Conservation (phyloP, 2,329 filamentous ascomycete species). For the Madurella fahalii region DNA sequence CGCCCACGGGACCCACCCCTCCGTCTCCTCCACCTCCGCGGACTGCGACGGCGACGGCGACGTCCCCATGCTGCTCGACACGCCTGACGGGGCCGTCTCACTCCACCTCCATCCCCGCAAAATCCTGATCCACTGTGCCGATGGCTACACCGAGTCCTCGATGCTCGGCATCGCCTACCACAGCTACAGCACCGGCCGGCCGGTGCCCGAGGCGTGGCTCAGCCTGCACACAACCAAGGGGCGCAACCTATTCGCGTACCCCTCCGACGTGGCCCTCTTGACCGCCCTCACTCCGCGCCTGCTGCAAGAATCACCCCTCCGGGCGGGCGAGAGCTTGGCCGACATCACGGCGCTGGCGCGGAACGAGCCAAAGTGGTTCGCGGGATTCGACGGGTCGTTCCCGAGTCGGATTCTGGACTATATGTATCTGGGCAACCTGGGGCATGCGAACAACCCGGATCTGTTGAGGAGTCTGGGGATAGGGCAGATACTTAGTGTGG, state of each 20-base stretch:
- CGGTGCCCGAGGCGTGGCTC: slow-evolving; percentile 83
- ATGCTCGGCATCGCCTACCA: slow-evolving; percentile 86
- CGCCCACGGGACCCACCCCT: slow-evolving; percentile 58
- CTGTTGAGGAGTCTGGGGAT: slow-evolving; percentile 78
- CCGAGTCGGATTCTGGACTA: slow-evolving; percentile 87
- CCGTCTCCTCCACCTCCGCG: slow-evolving; percentile 29
- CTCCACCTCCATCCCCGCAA: slow-evolving; percentile 48
- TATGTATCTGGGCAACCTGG: slow-evolving; percentile 92
- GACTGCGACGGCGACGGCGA: slow-evolving; percentile 42
- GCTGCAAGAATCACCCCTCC: slow-evolving; percentile 62
- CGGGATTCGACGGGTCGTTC: slow-evolving; percentile 80
- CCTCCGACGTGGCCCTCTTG: slow-evolving; percentile 81
- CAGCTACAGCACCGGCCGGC: slow-evolving; percentile 81
- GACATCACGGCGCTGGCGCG: slow-evolving; percentile 51
- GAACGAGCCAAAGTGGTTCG: slow-evolving; percentile 73
- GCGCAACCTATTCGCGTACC: slow-evolving; percentile 95
- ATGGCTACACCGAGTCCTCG: slow-evolving; percentile 94
- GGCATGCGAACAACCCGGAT: slow-evolving; percentile 89
- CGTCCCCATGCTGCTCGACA: slow-evolving; percentile 40
- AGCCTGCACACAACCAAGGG: slow-evolving; percentile 72
- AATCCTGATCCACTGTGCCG: slow-evolving; percentile 86
- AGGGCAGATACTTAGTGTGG: slow-evolving; percentile 82
- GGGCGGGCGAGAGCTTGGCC: slow-evolving; percentile 40
- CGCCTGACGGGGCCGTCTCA: slow-evolving; percentile 9
- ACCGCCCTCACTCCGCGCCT: slow-evolving; percentile 71